phyloP scores from a whole-genome alignment of 768 basidiomycete species.

The Boletellus ananiceps region DNA sequence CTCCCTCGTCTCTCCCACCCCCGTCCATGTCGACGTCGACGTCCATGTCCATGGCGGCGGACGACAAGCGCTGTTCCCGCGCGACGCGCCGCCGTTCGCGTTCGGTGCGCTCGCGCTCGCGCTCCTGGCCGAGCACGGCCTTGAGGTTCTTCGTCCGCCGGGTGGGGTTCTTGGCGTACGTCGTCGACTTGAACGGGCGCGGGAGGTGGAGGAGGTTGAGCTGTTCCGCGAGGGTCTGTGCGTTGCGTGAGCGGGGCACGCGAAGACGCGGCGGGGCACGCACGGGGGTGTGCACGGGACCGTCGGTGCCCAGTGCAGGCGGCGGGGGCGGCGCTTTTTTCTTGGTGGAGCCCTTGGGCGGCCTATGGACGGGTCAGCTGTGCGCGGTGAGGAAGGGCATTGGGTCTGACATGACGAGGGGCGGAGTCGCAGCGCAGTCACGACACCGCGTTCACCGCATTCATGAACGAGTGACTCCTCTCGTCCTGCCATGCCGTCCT shows the following conservation, averaged over 20 bases:
- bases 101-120: slow-evolving; percentile 68
- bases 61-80: slow-evolving; percentile 20
- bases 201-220: slow-evolving; percentile 67
- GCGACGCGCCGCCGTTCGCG: slow-evolving; percentile 54
- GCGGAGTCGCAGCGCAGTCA: no score
- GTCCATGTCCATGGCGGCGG: slow-evolving; percentile 40
- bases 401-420: no score
- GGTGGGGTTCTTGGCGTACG: slow-evolving; percentile 65
- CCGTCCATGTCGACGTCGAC: slow-evolving; percentile 49
- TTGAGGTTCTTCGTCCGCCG: slow-evolving; percentile 78
- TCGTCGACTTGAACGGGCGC: slow-evolving; percentile 73
- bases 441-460: no score
- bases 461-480: no score
- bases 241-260: neutral
- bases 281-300: slow-evolving; percentile 18
- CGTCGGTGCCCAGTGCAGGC: neutral
- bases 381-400: no score
- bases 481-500: no score
- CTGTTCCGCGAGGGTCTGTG: slow-evolving; percentile 69
- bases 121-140: slow-evolving; percentile 70
- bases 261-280: neutral
- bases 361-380: slow-evolving; percentile 12
- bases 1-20: neutral
- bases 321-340: slow-evolving; percentile 6
- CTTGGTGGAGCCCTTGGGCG: slow-evolving; percentile 27